These are phyloP conservation scores for Singerocomus inundabilis DNA, from an alignment of 1,284 basidiomycete species.

Conservation along the genomic window DNA sequence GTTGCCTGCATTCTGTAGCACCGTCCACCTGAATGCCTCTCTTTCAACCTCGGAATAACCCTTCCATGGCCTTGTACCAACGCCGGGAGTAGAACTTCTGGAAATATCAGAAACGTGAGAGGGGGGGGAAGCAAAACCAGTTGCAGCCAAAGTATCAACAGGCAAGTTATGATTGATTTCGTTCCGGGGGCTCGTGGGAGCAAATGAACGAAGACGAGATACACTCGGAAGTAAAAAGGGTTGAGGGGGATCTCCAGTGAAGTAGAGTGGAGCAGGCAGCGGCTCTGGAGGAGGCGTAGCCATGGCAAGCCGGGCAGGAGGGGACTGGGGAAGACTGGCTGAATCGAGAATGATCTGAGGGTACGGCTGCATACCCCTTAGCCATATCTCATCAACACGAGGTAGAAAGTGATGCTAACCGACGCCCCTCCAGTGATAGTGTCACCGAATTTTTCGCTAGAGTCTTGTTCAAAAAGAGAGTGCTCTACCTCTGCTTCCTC, in stretches of 20 bases:
- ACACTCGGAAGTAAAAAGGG: slow-evolving; percentile 75
- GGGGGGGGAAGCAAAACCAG: slow-evolving; percentile 50
- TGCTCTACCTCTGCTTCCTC: slow-evolving; percentile 48
- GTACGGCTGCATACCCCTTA: slow-evolving; percentile 28
- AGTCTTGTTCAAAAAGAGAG: slow-evolving; percentile 41
- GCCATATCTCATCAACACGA: slow-evolving; percentile 15
- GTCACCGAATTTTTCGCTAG: slow-evolving; percentile 30
- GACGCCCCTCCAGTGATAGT: slow-evolving; percentile 36
- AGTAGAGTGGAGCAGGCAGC: slow-evolving; percentile 33
- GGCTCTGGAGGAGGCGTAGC: slow-evolving; percentile 37
- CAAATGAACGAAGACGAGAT: slow-evolving; percentile 77
- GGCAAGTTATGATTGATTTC: slow-evolving; percentile 47
- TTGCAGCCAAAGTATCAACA: slow-evolving; percentile 40
- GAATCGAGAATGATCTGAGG: slow-evolving; percentile 42
- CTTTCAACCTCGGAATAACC: slow-evolving; percentile 37
- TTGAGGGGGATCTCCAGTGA: slow-evolving; percentile 38
- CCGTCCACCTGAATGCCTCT: slow-evolving; percentile 78
- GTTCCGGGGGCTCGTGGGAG: slow-evolving; percentile 54
- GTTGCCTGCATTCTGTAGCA: slow-evolving; percentile 59
- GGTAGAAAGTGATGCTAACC: slow-evolving; percentile 38
- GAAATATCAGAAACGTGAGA: slow-evolving; percentile 75
- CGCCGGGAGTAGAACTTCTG: slow-evolving; percentile 54
- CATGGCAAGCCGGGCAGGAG: slow-evolving; percentile 35
- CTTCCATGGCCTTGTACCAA: slow-evolving; percentile 24
- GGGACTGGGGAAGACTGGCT: slow-evolving; percentile 44